Evolutionary conservation across 495 filamentous ascomycete species (phyloP), one percentile per base, ranked within the genome.

Genomic region (Penicillium malachiteum): DNA sequence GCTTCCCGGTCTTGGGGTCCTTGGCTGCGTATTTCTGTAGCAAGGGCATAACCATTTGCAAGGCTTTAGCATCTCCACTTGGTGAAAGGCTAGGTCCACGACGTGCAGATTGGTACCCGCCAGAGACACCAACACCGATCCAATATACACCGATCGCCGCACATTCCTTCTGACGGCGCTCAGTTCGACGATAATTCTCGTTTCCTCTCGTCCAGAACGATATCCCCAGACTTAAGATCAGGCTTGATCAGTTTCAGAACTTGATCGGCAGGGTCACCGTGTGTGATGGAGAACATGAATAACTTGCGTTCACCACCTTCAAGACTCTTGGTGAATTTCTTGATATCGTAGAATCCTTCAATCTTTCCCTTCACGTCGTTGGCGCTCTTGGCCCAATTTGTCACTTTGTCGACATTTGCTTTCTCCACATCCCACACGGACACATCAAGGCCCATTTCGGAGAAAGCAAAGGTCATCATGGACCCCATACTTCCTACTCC

Each of bases 121-220:
- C 87, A 26, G 76, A 83, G 9, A 91, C 87, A 16, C 88, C 87
- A 69, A 83, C 81, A 1, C 86, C 87, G 48, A 90, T 78, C 73
- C 85, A 90, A 26, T 69, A 70, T 12, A 90, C 78, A 0, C 82
- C 84, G 14, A 79, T 76, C 5, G 71, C 63, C 3, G 70, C 71
- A 39, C 84, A 74, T 39, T 83, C 78, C 30, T 68, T 77, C 70
- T 89, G 86, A 8, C 87, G 69, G 12, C 81, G 64, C 57, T 91
- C 82, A 0, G 87, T 89, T n/a, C 79, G 84, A 32, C 78, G 69
- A 57, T 83, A 91, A 58, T 88, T 74, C 70, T 91, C 87, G 57
- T 91, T 91, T 0, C 83, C 84, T 16, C 82, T n/a, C 84, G 63
- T 90, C 87, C 8, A 91, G 74, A 48, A 92, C 84, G 45, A 90